These are phyloP conservation scores for Microcos paniculata DNA, from an alignment of 345 rosid genomes.

Conservation along the genomic window DNA sequence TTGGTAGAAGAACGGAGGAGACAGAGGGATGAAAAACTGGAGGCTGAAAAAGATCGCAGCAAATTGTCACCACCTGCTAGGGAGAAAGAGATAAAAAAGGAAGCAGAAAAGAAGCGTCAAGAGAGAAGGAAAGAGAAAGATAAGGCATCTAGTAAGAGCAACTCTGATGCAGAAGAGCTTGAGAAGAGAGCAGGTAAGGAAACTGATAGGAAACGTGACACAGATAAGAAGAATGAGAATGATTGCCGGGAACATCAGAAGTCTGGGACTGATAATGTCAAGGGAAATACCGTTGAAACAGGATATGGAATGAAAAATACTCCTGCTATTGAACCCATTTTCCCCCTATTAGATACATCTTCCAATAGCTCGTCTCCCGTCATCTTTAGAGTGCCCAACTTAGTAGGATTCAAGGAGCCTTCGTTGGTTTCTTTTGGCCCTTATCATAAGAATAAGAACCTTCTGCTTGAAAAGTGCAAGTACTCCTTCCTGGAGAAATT, in stretches of 20 bases:
- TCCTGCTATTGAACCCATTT: slow-evolving; percentile 47
- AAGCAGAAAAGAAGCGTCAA: slow-evolving; percentile 75
- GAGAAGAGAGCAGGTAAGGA: slow-evolving; percentile 70
- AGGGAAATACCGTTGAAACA: slow-evolving; percentile 43
- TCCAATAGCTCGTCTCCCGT: too few relatives aligned
- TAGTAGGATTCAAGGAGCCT: too few relatives aligned
- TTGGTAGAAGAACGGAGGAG: slow-evolving; percentile 90
- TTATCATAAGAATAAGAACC: not conserved
- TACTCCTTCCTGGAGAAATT: not conserved
- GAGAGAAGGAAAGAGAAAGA: slow-evolving; percentile 92
- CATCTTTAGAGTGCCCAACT: too few relatives aligned
- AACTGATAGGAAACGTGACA: slow-evolving; percentile 54
- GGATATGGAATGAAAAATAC: slow-evolving; percentile 47
- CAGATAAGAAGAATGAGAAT: slow-evolving; percentile 52
- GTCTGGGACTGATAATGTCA: slow-evolving; percentile 44
- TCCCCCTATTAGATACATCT: too few relatives aligned
- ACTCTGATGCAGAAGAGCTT: slow-evolving; percentile 83
- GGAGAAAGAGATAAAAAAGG: slow-evolving; percentile 64
- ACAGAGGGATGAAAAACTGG: slow-evolving; percentile 77
- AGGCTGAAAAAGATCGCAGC: slow-evolving; percentile 62
- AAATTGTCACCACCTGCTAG: slow-evolving; percentile 45
- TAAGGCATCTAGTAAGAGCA: slow-evolving; percentile 84
- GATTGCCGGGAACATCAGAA: slow-evolving; percentile 52
- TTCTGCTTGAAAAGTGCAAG: not conserved
- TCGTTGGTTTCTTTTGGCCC: not conserved